Conservation (phyloP, 164 flowering plant genomes). For the Vitis cinerea region DNA sequence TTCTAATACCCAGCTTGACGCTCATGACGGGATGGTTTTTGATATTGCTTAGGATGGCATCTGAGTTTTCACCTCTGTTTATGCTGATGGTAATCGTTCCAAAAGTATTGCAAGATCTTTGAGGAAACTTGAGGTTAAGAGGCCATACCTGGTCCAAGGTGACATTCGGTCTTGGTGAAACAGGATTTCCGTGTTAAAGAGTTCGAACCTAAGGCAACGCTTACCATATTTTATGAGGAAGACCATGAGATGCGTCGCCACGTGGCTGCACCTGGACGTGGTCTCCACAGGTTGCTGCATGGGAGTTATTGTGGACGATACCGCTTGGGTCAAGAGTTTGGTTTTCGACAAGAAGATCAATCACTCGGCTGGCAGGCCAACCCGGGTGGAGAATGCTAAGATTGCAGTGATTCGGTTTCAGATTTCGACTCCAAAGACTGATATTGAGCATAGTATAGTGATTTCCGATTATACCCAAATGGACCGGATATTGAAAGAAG, state of each 20-base stretch:
- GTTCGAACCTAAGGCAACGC: slow-evolving; percentile 78
- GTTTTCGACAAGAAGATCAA: slow-evolving; percentile 91
- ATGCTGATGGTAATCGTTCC: slow-evolving; percentile 76
- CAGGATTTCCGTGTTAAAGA: slow-evolving; percentile 80
- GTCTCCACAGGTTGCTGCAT: neutral
- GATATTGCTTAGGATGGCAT: too few species aligned
- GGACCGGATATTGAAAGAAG: slow-evolving; percentile 95
- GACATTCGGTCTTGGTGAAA: slow-evolving; percentile 73
- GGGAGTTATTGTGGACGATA: slow-evolving; percentile 91
- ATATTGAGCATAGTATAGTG: slow-evolving; percentile 90
- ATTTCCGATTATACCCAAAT: slow-evolving; percentile 91
- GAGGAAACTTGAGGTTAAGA: slow-evolving; percentile 80
- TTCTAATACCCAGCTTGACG: too few species aligned
- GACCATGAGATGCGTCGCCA: too few species aligned
- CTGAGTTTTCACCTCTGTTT: too few species aligned
- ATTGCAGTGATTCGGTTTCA: slow-evolving; percentile 91
- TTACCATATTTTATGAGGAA: slow-evolving; percentile 82
- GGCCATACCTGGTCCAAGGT: slow-evolving; percentile 77
- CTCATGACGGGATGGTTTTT: too few species aligned
- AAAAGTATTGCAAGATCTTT: slow-evolving; percentile 89
- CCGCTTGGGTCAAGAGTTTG: slow-evolving; percentile 71
- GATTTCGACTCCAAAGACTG: slow-evolving; percentile 94
- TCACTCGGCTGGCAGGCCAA: slow-evolving; percentile 82
- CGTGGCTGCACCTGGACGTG: too few species aligned
- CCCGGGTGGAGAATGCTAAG: slow-evolving; percentile 83